Evolutionary conservation across 2,329 filamentous ascomycete species (phyloP).

Genomic region (Penicillium sp.): DNA sequence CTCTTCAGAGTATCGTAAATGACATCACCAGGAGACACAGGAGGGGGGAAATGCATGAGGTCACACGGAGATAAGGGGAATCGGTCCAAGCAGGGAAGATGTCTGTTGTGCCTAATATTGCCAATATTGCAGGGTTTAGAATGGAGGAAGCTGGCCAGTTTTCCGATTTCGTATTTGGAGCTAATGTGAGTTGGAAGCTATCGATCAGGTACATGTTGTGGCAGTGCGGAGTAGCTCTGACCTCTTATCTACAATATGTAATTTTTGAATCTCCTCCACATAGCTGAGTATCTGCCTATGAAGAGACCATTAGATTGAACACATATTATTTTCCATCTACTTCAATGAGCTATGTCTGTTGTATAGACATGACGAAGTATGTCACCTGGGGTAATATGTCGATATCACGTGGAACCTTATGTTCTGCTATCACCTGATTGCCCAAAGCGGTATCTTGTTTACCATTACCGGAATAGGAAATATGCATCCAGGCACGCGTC

Average conservation of each 20-base stretch:
- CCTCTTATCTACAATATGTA: not conserved
- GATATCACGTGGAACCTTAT: not conserved
- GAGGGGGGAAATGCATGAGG: not conserved
- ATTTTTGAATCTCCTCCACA: too few relatives aligned
- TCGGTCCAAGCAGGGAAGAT: not conserved
- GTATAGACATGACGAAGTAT: not conserved
- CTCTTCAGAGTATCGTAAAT: constrained; percentile 10
- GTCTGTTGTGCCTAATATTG: not conserved
- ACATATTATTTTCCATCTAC: too few relatives aligned
- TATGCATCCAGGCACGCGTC: constrained; percentile 12
- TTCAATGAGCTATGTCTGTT: not conserved
- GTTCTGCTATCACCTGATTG: constrained; percentile 12
- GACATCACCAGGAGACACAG: constrained; percentile 16
- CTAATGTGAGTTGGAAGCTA: not conserved
- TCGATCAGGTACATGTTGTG: not conserved
- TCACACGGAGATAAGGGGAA: not conserved
- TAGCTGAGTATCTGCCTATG: not conserved
- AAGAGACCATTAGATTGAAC: not conserved
- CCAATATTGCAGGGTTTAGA: not conserved
- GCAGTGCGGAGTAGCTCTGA: not conserved
- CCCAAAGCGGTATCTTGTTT: constrained; percentile 22
- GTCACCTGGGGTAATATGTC: not conserved
- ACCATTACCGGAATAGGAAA: constrained; percentile 18
- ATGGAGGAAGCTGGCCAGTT: not conserved
- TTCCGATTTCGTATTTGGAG: not conserved